phyloP scores from a whole-genome alignment of 305 asterid genomes.

The Fraxinus sp. region DNA sequence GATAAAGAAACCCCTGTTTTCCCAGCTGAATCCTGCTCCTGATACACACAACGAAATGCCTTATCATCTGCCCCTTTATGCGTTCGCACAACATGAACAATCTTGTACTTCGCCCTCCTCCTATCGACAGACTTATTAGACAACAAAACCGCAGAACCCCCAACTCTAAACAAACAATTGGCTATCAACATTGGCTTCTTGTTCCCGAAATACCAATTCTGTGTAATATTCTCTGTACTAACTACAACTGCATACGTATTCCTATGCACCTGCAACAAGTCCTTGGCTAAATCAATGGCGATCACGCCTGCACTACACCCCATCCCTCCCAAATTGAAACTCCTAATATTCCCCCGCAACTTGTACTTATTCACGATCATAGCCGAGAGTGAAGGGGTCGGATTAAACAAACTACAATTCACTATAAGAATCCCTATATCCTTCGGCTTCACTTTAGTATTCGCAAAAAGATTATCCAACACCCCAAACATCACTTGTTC shows the following conservation, averaged over 20 bases:
- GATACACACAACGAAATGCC: constrained; percentile 26
- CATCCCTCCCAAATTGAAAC: constrained; percentile 29
- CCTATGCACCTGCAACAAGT: constrained; percentile 24
- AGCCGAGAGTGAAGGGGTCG: constrained; percentile 24
- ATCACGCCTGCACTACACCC: constrained; percentile 30
- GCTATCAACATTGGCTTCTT: constrained; percentile 27
- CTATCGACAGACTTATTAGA: constrained; percentile 20
- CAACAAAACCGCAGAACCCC: constrained; percentile 26
- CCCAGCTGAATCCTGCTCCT: constrained; percentile 21
- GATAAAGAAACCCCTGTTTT: constrained; percentile 26
- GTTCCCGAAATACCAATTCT: constrained; percentile 31
- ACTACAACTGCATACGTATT: constrained; percentile 26
- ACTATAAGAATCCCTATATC: constrained; percentile 26
- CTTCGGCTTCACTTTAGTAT: constrained; percentile 10
- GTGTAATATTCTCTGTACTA: constrained; percentile 30
- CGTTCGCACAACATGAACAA: constrained; percentile 27
- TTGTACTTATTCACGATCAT: constrained; percentile 32
- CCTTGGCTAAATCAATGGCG: constrained; percentile 28
- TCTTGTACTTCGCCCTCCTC: constrained; percentile 18
- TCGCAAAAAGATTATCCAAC: constrained; percentile 13
- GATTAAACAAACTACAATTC: constrained; percentile 29
- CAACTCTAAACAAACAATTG: constrained; percentile 31
- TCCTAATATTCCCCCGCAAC: constrained; percentile 26
- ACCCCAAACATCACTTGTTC: constrained; percentile 26
- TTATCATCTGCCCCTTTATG: constrained; percentile 26